Evolutionary conservation across 2,329 filamentous ascomycete genomes (phyloP), one percentile per base, ranked within the genome.

Genomic region (Sphaceloma murrayae): DNA sequence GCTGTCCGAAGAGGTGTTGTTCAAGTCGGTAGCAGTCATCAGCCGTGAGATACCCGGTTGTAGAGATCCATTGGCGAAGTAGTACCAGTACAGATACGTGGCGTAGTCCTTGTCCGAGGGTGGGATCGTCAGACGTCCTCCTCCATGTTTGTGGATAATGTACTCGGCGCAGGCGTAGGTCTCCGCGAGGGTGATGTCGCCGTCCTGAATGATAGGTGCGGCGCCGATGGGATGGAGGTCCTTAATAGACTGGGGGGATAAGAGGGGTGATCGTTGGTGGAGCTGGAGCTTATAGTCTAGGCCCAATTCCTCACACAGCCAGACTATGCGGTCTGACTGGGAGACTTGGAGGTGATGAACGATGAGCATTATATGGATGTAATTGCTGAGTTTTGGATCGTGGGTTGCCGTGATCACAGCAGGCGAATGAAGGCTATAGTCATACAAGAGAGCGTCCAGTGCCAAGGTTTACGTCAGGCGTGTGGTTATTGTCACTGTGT

Each of bases 81-180:
- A 74, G 54, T 75, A 73, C 76, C 76, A 83, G 63, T 76, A 80
- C 1, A 83, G 54, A 50, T 77, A 82, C 40, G 77, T 68, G 2
- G 74, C 62, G 50, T 78, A 82, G 33, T 67, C 64, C 11, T 66
- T 58, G 40, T 74, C 60, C 0, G 56, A 52, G 0, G 72, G 69
- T 0, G 53, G 38, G 0, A 77, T 51, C 7, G 67, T 61, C 0
- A 82, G 61, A 9, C 58, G 60, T 4, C 75, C 74, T 4, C 58
- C 52, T 21, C 64, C 74, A 51, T 80, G 65, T 33, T 68, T 70
- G 52, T 68, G 59, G 48, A 71, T 63, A 53, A 83, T 73, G 62
- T 82, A 82, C 46, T 83, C 76, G 34, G 72, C 62, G 48, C 72
- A 73, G 2, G 78, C 78, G 45, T 67, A 68, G 14, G 69, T 73